Conservation (phyloP, 805 yeast genomes). For the Yarrowia deformans region DNA sequence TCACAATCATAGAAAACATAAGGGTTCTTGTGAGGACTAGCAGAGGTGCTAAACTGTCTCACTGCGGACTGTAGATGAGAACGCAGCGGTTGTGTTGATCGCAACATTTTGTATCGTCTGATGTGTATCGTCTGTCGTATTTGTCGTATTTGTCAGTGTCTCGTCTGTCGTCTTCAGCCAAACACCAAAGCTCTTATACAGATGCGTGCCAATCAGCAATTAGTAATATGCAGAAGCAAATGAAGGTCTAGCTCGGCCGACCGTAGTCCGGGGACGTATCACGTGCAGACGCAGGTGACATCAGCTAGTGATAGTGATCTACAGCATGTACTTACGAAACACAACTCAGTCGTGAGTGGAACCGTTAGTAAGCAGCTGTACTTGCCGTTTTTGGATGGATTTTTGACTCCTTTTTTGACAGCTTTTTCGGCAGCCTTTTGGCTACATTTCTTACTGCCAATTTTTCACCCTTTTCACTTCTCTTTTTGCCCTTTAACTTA, state of each 20-base stretch:
- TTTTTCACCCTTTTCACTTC: too few relatives aligned
- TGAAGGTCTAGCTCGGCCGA: conserved; percentile 19
- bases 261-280: not conserved
- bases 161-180: not conserved
- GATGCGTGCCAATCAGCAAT: not conserved
- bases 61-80: not conserved
- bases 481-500: too few relatives aligned
- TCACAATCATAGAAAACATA: conserved; percentile 46
- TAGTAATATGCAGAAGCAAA: conserved; percentile 26
- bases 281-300: conserved; percentile 11
- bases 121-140: not conserved
- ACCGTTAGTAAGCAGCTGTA: too few relatives aligned
- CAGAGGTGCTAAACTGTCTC: not conserved
- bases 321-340: too few relatives aligned
- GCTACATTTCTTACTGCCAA: too few relatives aligned
- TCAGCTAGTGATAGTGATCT: too few relatives aligned
- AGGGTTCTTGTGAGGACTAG: conserved; percentile 42
- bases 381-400: too few relatives aligned
- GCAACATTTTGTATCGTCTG: too few relatives aligned
- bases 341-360: too few relatives aligned
- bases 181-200: not conserved
- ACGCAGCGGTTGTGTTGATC: too few relatives aligned
- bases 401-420: too few relatives aligned
- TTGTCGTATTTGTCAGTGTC: not conserved
- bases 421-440: too few relatives aligned